Base-by-base conservation (phyloP, 352 stramenopile genomes). In the Globisporangium orthogonon region DNA sequence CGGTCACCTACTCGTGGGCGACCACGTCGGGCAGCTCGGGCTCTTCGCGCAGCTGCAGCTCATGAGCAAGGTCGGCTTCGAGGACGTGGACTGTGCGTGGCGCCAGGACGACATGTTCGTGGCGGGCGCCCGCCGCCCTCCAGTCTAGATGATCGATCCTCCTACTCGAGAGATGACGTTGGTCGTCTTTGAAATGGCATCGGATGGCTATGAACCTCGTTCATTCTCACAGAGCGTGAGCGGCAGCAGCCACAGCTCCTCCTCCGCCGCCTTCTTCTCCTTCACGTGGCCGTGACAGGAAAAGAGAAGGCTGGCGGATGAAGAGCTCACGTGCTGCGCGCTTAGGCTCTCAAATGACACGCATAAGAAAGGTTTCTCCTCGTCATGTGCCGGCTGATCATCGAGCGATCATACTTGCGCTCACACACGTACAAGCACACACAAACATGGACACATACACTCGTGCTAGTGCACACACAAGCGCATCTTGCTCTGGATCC, bases 41-140 rank as follows among this genome's bases (percentile, higher is more conserved):
- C 66, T 89, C 10, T 93, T 90, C 52, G 57, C 69, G 45, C 83
- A 93, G 45, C 60, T 93, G 7, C 67, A 83, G 56, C 39, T 71
- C 5, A 70, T 93, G 40, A 58, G 69, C n/a, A 65, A 54, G 7
- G 73, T 76, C 2, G 83, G 83, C 0, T 93, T 90, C 57, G 65
- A 79, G 39, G 80, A 93, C 54, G 73, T 93, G 2, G 83, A 91
- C 57, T 87, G 80, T 33, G 73, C 80, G 40, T 93, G 83, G 83
- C 67, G 83, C 31, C 69, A 89, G 55, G 59, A 62, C n/a, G 83
- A 89, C 43, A 91, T 80, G 43, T 93, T 93, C 43, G 78, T 91
- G 17, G 72, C 78, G 6, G 80, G 83, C 23, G 83, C 67, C 2
- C 70, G 76, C 4, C 77, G 73, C 33, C 75, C 79, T 13, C 9